phyloP scores from a whole-genome alignment of 805 yeast species.

The Candida glaebosa region DNA sequence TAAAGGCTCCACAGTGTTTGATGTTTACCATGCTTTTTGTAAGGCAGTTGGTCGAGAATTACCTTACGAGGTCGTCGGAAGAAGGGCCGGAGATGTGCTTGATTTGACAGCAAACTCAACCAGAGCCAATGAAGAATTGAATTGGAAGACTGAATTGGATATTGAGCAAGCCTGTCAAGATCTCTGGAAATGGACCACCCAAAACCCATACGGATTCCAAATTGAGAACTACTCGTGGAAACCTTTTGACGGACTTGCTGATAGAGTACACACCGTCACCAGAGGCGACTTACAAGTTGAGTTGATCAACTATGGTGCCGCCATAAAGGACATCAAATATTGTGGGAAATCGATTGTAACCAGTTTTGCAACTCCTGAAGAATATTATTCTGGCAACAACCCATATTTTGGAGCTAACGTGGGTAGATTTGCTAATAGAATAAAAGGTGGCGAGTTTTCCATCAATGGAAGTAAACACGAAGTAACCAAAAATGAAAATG shows the following conservation, averaged over 20 bases:
- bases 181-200: conserved; percentile 73
- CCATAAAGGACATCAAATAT: conserved; percentile 40
- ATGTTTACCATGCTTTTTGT: conserved; percentile 62
- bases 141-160: conserved; percentile 56
- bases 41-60: conserved; percentile 60
- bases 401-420: conserved; percentile 62
- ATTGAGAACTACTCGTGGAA: conserved; percentile 32
- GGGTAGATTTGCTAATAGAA: conserved; percentile 65
- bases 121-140: conserved; percentile 62
- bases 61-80: conserved; percentile 60
- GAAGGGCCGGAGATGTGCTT: conserved; percentile 76
- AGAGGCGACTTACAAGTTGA: conserved; percentile 32
- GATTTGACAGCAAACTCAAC: conserved; percentile 69
- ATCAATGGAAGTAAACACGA: conserved; percentile 39
- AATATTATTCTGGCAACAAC: conserved; percentile 30
- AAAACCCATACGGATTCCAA: conserved; percentile 62
- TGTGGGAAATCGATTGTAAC: conserved; percentile 38
- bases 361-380: conserved; percentile 34
- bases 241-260: conserved; percentile 22
- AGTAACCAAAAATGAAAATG: conserved; percentile 40
- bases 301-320: conserved; percentile 50
- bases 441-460: conserved; percentile 40
- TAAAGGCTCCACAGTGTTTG: conserved; percentile 72
- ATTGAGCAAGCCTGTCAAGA: conserved; percentile 67
- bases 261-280: conserved; percentile 34